Percentiles rank a stretch among this genome's conserved stretches.
phyloP scores from a whole-genome alignment of 176 grass and related monocot genomes.

The Musa acuminata region DNA sequence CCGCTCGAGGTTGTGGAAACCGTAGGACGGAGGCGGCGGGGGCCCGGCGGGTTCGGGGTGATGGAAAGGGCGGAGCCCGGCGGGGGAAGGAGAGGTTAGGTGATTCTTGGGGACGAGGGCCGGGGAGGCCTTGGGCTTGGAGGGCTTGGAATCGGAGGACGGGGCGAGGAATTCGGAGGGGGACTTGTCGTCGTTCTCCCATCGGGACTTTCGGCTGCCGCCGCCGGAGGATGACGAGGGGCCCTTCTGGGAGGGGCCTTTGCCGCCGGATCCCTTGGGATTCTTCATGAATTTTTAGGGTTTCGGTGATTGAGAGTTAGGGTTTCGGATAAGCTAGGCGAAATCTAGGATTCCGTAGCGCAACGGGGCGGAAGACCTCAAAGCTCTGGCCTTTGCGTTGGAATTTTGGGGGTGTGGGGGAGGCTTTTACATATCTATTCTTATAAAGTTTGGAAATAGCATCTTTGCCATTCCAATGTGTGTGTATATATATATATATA shows the following conservation, averaged over 20 bases:
- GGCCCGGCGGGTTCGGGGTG: conserved; percentile 20
- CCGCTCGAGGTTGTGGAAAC: conserved; percentile 36
- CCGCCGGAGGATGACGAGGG: conserved; percentile 2
- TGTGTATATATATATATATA: too few relatives aligned
- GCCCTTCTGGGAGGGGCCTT: neutral
- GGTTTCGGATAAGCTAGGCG: neutral
- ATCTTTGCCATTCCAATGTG: too few relatives aligned
- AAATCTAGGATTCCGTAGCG: neutral
- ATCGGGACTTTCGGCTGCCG: conserved; percentile 15
- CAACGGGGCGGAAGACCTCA: neutral
- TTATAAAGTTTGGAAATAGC: too few relatives aligned
- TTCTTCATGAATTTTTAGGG: conserved; percentile 8
- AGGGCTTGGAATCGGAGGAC: conserved; percentile 7
- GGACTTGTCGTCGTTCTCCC: conserved; percentile 14
- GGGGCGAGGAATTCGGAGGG: neutral
- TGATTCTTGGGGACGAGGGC: conserved; percentile 27
- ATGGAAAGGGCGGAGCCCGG: neutral
- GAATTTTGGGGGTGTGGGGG: too few relatives aligned
- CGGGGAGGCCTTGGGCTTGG: conserved; percentile 17
- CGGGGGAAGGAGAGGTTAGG: conserved; percentile 16
- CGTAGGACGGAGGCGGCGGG: conserved; percentile 25
- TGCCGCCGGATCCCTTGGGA: conserved; percentile 10
- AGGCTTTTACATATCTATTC: too few relatives aligned
- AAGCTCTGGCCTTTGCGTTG: neutral
- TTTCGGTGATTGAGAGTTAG: neutral